A percentile compares a stretch with the other conserved stretches of the same genome.
Conservation (phyloP, 352 stramenopile genomes). For the Phytophthora ohioensis region DNA sequence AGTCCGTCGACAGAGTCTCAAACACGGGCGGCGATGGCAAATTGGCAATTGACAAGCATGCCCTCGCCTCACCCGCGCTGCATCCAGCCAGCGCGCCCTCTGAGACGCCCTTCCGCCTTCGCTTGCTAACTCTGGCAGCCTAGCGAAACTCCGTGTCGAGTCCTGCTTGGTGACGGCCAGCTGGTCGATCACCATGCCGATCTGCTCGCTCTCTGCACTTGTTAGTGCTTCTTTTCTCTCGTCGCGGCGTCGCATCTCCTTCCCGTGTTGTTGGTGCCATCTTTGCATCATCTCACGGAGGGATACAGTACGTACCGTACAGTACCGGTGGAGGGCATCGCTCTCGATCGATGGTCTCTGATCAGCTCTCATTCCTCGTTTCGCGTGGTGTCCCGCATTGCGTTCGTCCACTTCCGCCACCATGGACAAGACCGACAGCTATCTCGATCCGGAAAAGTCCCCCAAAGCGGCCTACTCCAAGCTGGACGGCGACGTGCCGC, state of each 20-base stretch:
- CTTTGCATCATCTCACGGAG: slow-evolving; percentile 32
- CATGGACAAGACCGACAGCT: slow-evolving; percentile 38
- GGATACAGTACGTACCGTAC: background rate
- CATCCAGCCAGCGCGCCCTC: background rate
- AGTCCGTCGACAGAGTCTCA: background rate
- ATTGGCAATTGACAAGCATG: too few species aligned
- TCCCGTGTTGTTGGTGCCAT: slow-evolving; percentile 38
- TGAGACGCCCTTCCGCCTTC: slow-evolving; percentile 2
- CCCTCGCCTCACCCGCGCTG: background rate
- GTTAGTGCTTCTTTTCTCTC: slow-evolving; percentile 31
- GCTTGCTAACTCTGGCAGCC: background rate
- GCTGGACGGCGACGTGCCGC: slow-evolving; percentile 33
- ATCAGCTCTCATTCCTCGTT: slow-evolving; percentile 31
- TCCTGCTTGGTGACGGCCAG: slow-evolving; percentile 17
- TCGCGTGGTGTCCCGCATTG: slow-evolving; percentile 17
- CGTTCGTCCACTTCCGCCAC: background rate
- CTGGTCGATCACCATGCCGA: slow-evolving; percentile 20
- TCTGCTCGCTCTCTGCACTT: slow-evolving; percentile 26
- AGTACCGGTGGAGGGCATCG: slow-evolving; percentile 8
- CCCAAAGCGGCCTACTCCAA: slow-evolving; percentile 35
- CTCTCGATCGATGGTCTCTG: slow-evolving; percentile 17
- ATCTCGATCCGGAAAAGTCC: slow-evolving; percentile 27
- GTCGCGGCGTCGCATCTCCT: slow-evolving; percentile 29
- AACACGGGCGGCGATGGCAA: too few species aligned
- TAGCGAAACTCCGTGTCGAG: slow-evolving; percentile 16